phyloP scores from a whole-genome alignment of 1,284 basidiomycete genomes.

The Microstroma glucosiphilum region DNA sequence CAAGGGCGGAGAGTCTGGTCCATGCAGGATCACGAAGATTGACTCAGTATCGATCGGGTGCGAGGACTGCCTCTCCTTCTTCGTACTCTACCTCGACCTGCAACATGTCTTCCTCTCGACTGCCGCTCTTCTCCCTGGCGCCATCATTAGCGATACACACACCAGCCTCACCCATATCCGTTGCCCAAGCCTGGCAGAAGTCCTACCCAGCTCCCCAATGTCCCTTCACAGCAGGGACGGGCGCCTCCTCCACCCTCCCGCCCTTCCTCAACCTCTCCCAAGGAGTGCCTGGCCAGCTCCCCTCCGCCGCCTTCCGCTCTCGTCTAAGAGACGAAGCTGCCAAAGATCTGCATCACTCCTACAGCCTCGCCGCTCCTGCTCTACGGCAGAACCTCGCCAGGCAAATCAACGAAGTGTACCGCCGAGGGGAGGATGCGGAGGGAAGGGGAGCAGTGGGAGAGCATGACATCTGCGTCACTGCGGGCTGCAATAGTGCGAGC shows the following conservation, averaged over 20 bases:
- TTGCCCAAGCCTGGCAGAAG: background rate
- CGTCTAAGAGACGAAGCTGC: conserved; percentile 16
- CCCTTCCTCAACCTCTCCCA: conserved; percentile 37
- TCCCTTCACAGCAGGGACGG: background rate
- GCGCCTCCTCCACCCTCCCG: background rate
- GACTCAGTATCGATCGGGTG: too few species aligned
- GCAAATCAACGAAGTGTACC: conserved; percentile 66
- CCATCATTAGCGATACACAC: background rate
- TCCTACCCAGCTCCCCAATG: background rate
- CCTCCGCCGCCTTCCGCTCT: conserved; percentile 20
- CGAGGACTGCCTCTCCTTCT: too few species aligned
- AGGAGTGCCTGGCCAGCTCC: conserved; percentile 35
- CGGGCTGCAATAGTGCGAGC: conserved; percentile 69
- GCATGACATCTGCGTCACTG: conserved; percentile 54
- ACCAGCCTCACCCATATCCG: background rate
- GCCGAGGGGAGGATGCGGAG: conserved; percentile 50
- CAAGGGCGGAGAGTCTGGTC: too few species aligned
- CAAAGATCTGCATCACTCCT: conserved; percentile 1
- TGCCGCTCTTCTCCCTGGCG: background rate
- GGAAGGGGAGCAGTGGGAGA: conserved; percentile 47
- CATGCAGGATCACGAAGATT: too few species aligned
- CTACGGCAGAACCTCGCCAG: conserved; percentile 60
- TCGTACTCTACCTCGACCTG: too few species aligned
- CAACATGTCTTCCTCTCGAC: too few species aligned
- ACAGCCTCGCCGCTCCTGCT: conserved; percentile 51